Conservation (phyloP, 1,139 yeast genomes). For the Saccharomyces uvarum region DNA sequence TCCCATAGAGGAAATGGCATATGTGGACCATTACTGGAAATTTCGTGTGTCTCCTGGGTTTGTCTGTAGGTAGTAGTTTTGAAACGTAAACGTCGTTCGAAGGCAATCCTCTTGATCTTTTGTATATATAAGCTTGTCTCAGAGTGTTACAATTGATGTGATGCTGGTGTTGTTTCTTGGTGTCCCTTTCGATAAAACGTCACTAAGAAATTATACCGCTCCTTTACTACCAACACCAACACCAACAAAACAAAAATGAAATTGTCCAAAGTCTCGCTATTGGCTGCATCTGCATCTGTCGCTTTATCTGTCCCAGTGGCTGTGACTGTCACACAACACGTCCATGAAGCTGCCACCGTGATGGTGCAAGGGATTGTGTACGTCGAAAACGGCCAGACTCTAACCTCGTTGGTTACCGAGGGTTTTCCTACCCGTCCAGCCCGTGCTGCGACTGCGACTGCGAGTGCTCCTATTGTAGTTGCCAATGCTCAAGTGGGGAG, state of each 20-base stretch:
- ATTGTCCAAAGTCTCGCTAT: conserved; percentile 24
- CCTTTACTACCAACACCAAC: not conserved
- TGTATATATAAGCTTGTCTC: not conserved
- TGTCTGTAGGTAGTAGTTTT: not conserved
- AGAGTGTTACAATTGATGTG: not conserved
- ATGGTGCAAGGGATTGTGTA: conserved; percentile 26
- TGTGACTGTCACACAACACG: conserved; percentile 32
- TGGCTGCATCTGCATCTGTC: conserved; percentile 25
- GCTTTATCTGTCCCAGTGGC: conserved; percentile 35
- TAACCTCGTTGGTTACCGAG: conserved; percentile 24
- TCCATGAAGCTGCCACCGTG: conserved; percentile 21
- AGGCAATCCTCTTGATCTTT: not conserved
- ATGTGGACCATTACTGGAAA: not conserved
- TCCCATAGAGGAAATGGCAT: not conserved
- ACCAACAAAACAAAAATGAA: conserved; percentile 15
- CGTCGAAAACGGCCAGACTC: conserved; percentile 23
- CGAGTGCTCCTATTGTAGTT: conserved; percentile 8
- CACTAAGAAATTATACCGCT: not conserved
- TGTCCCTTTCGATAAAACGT: not conserved
- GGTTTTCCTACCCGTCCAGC: conserved; percentile 4
- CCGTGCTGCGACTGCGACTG: conserved; percentile 4
- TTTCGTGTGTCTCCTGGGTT: not conserved
- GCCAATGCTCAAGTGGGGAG: conserved; percentile 9
- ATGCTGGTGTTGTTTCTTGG: not conserved
- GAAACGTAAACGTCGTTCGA: not conserved